Evolutionary conservation across 345 rosid genomes (phyloP).

Genomic region (Erysimum cheiranthoides): DNA sequence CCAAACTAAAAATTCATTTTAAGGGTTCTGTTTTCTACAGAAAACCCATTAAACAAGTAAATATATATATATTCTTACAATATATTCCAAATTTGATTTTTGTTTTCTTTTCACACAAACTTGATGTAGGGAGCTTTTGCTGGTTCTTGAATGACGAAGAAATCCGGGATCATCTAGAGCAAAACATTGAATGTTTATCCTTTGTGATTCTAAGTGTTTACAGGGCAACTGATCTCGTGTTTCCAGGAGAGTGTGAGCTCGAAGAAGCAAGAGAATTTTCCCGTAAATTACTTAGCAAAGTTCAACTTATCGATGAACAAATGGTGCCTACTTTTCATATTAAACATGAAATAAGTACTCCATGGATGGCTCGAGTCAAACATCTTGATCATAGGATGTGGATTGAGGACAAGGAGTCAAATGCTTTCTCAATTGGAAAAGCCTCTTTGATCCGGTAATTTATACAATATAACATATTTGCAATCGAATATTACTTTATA

Average conservation of each 20-base stretch:
- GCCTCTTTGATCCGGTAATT: slow-evolving; percentile 53
- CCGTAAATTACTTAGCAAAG: slow-evolving; percentile 50
- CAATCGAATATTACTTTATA: background rate
- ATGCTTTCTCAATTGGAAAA: slow-evolving; percentile 58
- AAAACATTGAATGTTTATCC: slow-evolving; percentile 42
- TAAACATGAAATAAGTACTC: slow-evolving; percentile 52
- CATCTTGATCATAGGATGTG: slow-evolving; percentile 66
- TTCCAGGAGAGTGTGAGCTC: slow-evolving; percentile 54
- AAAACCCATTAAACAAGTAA: no score
- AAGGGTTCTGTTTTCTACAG: no score
- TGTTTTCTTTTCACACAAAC: background rate
- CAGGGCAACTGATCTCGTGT: slow-evolving; percentile 65
- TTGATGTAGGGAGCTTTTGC: slow-evolving; percentile 53
- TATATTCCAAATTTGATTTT: background rate
- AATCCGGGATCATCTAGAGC: slow-evolving; percentile 40
- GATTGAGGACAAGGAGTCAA: slow-evolving; percentile 57
- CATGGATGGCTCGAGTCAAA: slow-evolving; percentile 65
- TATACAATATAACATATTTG: background rate
- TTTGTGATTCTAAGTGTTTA: slow-evolving; percentile 53
- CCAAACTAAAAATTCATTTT: no score
- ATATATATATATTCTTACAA: background rate
- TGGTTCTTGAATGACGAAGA: slow-evolving; percentile 58
- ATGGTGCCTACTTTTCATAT: slow-evolving; percentile 38
- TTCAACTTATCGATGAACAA: background rate
- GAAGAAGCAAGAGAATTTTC: slow-evolving; percentile 58